Base-by-base conservation (phyloP, 164 flowering plant genomes). In the Litsea cubeba region DNA sequence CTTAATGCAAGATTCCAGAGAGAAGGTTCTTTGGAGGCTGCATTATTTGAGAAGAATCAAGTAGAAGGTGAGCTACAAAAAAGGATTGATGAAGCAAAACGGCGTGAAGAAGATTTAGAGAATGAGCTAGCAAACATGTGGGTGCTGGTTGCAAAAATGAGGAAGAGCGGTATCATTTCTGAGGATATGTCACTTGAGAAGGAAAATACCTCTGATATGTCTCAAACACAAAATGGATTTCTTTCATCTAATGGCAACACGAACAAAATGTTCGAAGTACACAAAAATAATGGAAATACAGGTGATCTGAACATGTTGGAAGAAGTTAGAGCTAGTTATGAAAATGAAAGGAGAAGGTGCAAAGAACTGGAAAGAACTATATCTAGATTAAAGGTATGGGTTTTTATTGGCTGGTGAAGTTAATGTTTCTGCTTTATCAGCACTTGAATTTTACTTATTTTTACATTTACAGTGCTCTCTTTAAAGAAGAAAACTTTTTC, bases 121-220 rank as follows among this genome's bases (percentile, higher is more conserved):
- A 87, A 84, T 82, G 96, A 92, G 79, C 87, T 92, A 18, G 91
- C 91, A 28, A 87, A 87, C 76, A 88, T 90, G 94, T 89, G 94
- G 94, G 84, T 84, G 54, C 88, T 88, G 51, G 79, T 89, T 68
- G 88, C 96, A 54, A 87, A 88, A 76, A 70, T 88, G 84, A 85
- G 81, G 75, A 86, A 85, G 71, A 73, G 81, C 73, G 85, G 78
- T 25, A 25, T 12, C 73, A 57, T 50, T 76, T 50, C 78, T 50
- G 84, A 83, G 63, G 86, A 79, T 40, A 57, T 51, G 30, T 76
- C 82, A 65, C 71, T 69, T 66, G 81, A 76, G 57, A 81, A 70
- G 76, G 68, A 32, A 40, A 65, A 86, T 83, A 67, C 73, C 82
- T 74, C 76, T 1, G 50, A 79, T 32, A 51, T 35, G 25, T 64